These are phyloP conservation scores for Rhododendron kiyosumense DNA, from an alignment of 148 eudicot species.

Conservation along the genomic window DNA sequence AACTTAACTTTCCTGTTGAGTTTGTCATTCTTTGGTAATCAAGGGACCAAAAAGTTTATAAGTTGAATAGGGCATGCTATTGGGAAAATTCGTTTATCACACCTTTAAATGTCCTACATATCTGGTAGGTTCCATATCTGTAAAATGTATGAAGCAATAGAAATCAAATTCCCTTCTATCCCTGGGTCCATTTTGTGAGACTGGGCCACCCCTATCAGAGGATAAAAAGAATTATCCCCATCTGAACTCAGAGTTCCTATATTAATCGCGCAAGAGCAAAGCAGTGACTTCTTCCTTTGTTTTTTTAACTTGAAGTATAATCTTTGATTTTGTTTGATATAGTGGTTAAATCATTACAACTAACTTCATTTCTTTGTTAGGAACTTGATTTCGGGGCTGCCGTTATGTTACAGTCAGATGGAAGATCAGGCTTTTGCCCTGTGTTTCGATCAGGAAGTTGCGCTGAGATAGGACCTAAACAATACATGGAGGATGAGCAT, in stretches of 20 bases:
- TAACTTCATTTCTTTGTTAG: conserved; percentile 29
- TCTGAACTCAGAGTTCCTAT: not conserved
- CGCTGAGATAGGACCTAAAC: conserved; percentile 86
- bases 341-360: not conserved
- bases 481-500: conserved; percentile 84
- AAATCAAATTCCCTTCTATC: not conserved
- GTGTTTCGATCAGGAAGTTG: conserved; percentile 82
- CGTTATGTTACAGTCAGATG: conserved; percentile 38
- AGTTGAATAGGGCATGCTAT: not conserved
- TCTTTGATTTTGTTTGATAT: not conserved
- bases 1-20: not conserved
- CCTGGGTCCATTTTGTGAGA: not conserved
- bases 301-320: not conserved
- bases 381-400: conserved; percentile 36
- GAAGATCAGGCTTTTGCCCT: conserved; percentile 44
- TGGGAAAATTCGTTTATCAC: not conserved
- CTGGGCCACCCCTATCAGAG: not conserved
- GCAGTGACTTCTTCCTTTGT: not conserved
- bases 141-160: not conserved
- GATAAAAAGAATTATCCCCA: not conserved
- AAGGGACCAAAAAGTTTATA: not conserved
- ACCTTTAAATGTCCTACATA: not conserved
- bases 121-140: not conserved
- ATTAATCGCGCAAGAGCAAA: not conserved
- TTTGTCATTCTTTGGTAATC: not conserved